A percentile compares a stretch with the other conserved stretches of the same genome.
These are phyloP conservation scores for Phytopythium kandeliae DNA, from an alignment of 352 stramenopile genomes.

Conservation along the genomic window DNA sequence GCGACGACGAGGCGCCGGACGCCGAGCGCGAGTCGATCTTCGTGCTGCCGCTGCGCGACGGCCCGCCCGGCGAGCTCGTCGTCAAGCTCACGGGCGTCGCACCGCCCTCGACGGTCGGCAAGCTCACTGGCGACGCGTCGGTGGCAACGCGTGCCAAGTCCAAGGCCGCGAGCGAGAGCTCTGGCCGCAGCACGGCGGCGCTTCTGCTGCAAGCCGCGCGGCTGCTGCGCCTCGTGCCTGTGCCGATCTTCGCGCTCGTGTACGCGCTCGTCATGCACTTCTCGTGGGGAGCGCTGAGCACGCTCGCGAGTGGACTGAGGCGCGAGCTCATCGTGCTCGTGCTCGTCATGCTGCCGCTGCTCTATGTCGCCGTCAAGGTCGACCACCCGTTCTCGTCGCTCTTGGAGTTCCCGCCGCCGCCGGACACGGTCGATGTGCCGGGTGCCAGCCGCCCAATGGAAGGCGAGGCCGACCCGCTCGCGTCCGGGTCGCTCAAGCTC, in stretches of 20 bases:
- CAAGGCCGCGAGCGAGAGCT: neutral
- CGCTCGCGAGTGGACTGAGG: slow-evolving; percentile 33
- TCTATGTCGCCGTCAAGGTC: slow-evolving; percentile 52
- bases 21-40: slow-evolving; percentile 50
- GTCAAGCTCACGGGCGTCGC: slow-evolving; percentile 50
- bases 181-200: slow-evolving; percentile 5
- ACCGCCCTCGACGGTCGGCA: slow-evolving; percentile 36
- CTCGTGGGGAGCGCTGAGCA: slow-evolving; percentile 38
- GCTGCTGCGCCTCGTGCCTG: slow-evolving; percentile 38
- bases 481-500: slow-evolving; percentile 55
- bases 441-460: slow-evolving; percentile 4
- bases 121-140: slow-evolving; percentile 25
- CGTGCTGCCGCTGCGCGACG: slow-evolving; percentile 49
- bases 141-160: slow-evolving; percentile 10
- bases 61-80: slow-evolving; percentile 46
- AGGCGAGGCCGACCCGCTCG: slow-evolving; percentile 9
- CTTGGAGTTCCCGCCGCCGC: too few relatives aligned
- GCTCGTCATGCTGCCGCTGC: slow-evolving; percentile 41
- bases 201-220: slow-evolving; percentile 35
- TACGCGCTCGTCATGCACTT: slow-evolving; percentile 64
- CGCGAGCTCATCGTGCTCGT: slow-evolving; percentile 52
- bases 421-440: slow-evolving; percentile 43
- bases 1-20: slow-evolving; percentile 8
- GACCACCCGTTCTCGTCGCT: slow-evolving; percentile 40
- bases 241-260: slow-evolving; percentile 64